phyloP scores from a whole-genome alignment of 345 rosid species.

The Sonneratia alba region DNA sequence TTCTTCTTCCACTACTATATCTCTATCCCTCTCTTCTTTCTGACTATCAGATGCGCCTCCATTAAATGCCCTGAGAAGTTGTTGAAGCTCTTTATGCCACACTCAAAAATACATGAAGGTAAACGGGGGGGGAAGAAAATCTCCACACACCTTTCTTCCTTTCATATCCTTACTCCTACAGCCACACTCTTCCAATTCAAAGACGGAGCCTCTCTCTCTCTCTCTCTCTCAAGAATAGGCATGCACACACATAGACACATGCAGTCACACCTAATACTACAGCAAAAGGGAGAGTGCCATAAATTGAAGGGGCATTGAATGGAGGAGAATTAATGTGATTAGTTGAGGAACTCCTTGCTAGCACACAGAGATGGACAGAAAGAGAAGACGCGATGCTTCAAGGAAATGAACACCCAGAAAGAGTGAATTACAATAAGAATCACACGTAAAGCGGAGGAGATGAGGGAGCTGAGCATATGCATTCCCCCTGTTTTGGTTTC shows the following conservation, averaged over 20 bases:
- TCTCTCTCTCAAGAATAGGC: background rate
- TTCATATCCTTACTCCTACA: background rate
- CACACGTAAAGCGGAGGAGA: background rate
- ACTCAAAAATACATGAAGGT: background rate
- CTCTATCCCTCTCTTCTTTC: slow-evolving; percentile 12
- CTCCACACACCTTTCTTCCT: background rate
- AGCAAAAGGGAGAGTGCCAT: slow-evolving; percentile 25
- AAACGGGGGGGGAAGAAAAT: background rate
- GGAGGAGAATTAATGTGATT: slow-evolving; percentile 58
- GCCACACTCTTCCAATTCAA: background rate
- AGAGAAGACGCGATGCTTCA: background rate
- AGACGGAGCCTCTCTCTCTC: slow-evolving; percentile 8
- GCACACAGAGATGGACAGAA: background rate
- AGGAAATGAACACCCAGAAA: background rate
- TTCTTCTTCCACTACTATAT: background rate
- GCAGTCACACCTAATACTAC: slow-evolving; percentile 48
- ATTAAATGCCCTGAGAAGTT: slow-evolving; percentile 51
- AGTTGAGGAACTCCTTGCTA: slow-evolving; percentile 44
- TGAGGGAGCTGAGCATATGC: background rate
- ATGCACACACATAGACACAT: background rate
- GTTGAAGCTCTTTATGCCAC: slow-evolving; percentile 25
- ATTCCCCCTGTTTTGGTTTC: background rate
- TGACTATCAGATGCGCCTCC: slow-evolving; percentile 24
- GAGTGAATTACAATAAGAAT: background rate
- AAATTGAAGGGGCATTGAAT: slow-evolving; percentile 42